Conservation (phyloP, 257 asterid genomes). For the Coffea canephora region DNA sequence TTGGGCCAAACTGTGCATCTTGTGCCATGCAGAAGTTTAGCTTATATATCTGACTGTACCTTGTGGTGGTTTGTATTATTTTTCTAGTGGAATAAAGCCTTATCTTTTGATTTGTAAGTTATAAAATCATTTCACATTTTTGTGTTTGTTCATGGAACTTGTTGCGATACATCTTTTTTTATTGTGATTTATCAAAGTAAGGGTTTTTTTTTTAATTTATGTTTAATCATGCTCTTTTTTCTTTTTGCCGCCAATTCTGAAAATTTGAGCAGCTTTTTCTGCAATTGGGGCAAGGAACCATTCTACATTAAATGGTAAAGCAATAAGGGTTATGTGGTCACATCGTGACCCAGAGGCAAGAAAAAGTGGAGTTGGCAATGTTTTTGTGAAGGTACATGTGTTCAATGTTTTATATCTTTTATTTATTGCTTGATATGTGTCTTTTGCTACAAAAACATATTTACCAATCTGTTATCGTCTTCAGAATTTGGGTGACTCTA, state of each 20-base stretch:
- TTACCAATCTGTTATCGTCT: not conserved
- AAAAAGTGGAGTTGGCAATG: conserved; percentile 48
- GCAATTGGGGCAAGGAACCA: conserved; percentile 45
- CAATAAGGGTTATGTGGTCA: conserved; percentile 53
- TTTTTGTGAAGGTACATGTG: conserved; percentile 56
- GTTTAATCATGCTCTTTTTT: not conserved
- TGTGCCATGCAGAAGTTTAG: not conserved
- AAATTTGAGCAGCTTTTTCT: conserved; percentile 22
- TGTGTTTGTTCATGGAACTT: not conserved
- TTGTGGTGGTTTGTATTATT: not conserved
- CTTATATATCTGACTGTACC: not conserved
- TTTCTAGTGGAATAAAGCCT: not conserved
- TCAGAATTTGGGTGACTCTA: conserved; percentile 37
- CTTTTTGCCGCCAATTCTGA: not conserved
- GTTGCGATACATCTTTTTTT: not conserved
- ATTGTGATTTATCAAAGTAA: not conserved
- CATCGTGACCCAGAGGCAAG: conserved; percentile 44
- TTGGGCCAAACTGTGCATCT: not conserved
- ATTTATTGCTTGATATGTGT: not conserved
- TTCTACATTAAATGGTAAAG: conserved; percentile 43
- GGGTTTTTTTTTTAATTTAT: not conserved
- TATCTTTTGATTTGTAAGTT: not conserved
- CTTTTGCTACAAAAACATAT: not conserved
- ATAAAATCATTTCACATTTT: not conserved
- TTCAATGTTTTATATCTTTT: not conserved